Evolutionary conservation across 1,139 yeast genomes (phyloP), one percentile per base, ranked within the genome.

Genomic region (Pneumocystis wakefieldiae): DNA sequence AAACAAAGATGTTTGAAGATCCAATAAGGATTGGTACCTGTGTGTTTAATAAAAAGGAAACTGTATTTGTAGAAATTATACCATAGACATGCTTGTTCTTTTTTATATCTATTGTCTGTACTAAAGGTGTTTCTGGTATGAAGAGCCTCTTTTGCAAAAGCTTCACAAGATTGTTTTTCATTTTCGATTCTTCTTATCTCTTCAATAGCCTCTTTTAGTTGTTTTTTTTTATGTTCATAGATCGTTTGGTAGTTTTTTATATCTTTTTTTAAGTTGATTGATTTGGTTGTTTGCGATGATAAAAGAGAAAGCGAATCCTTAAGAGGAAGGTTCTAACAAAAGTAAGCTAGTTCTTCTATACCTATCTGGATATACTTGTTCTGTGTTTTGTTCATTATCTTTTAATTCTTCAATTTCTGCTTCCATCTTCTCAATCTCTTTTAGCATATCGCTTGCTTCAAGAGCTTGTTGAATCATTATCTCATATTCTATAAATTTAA

Each of bases 331-430:
- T 57, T 64, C 59, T 64, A 62, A 57, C 59, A 58, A 17, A 35
- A 59, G 61, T 82, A 77, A 29, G 79, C 81, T 62, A 76, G 76
- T 48, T 48, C 32, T 3, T 24, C 12, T 41, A 6, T 41, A 4
- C 28, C 28, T 24, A 8, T 41, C 8, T 7, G 28, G 14, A 48
- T 12, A 19, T 12, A 48, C 55, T 19, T 48, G 55, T 24, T 48
- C 70, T 89, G 77, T 83, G 85, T 83, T 66, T 81, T 83, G n/a
- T 32, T 59, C 63, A 58, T 66, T 62, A 5, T 58, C 61, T 57
- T 67, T 69, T 37, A 71, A 63, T 24, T 64, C 68, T 14, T 59
- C 66, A 17, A 72, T 63, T 62, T 72, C 73, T 15, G 60, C 61
- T 55, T 71, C 69, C 70, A 74, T 67, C 29, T 67, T 68, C 35